Evolutionary conservation across 1,284 basidiomycete species (phyloP).

Genomic region (Apiotrichum veenhuisii): DNA sequence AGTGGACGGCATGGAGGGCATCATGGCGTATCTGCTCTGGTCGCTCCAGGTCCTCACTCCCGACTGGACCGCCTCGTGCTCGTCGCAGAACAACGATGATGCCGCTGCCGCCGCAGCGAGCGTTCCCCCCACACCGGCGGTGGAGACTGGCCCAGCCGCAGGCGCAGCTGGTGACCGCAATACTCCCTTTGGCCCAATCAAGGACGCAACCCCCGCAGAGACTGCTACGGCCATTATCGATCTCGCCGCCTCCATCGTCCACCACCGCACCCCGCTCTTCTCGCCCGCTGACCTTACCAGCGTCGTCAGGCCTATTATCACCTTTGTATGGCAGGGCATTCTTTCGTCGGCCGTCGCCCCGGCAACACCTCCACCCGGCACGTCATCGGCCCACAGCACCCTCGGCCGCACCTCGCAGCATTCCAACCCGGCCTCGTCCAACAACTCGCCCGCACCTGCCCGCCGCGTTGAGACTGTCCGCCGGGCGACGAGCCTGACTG

Average conservation of each 20-base stretch:
- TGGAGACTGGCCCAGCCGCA: background rate
- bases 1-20: conserved; percentile 33
- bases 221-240: conserved; percentile 33
- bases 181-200: conserved; percentile 29
- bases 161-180: background rate
- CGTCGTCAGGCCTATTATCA: conserved; percentile 37
- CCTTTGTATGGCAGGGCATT: conserved; percentile 36
- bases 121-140: conserved; percentile 9
- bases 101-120: conserved; percentile 7
- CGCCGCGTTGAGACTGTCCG: background rate
- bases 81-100: background rate
- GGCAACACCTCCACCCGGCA: background rate
- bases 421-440: background rate
- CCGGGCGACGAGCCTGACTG: conserved; percentile 11
- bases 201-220: conserved; percentile 25
- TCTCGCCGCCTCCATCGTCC: conserved; percentile 33
- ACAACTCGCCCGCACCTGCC: background rate
- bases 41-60: conserved; percentile 22
- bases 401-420: background rate
- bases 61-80: conserved; percentile 37
- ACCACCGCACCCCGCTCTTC: conserved; percentile 40
- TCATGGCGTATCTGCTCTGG: conserved; percentile 36
- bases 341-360: conserved; percentile 10
- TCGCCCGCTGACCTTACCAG: conserved; percentile 32
- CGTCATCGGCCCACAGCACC: background rate